Conservation (phyloP, 2,329 filamentous ascomycete species). For the Ceratocystiopsis brevicomis region DNA sequence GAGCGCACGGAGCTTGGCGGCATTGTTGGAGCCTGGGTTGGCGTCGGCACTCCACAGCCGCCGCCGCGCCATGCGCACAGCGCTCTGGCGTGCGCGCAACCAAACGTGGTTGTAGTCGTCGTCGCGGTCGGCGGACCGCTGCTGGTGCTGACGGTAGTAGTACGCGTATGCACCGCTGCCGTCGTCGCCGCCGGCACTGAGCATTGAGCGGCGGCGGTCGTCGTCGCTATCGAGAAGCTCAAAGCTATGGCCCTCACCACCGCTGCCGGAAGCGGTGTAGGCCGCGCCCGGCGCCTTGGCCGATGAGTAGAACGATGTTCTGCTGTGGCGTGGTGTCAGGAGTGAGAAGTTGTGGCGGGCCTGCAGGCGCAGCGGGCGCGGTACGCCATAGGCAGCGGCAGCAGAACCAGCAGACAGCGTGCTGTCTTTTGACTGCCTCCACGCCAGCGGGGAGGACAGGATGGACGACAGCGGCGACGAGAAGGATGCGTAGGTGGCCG, state of each 20-base stretch:
- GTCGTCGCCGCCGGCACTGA: not conserved
- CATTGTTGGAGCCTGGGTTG: not conserved
- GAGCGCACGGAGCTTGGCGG: not conserved
- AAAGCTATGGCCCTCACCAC: too few species aligned
- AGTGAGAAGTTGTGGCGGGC: not conserved
- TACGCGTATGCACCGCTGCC: not conserved
- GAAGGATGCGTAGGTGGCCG: not conserved
- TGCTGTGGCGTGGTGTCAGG: not conserved
- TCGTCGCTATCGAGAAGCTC: not conserved
- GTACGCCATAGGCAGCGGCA: not conserved
- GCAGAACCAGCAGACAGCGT: not conserved
- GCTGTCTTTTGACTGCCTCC: too few species aligned
- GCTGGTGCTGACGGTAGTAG: too few species aligned
- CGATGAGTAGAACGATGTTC: too few species aligned
- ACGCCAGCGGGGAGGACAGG: not conserved
- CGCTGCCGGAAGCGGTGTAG: too few species aligned
- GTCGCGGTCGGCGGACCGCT: not conserved
- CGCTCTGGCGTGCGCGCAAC: slow-evolving; percentile 3
- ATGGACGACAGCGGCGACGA: not conserved
- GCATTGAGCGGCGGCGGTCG: not conserved
- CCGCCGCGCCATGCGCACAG: slow-evolving; percentile 4
- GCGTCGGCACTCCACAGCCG: not conserved
- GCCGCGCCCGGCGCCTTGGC: too few species aligned
- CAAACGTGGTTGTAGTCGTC: not conserved
- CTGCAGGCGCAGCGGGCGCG: slow-evolving; percentile 4